Evolutionary conservation across 768 basidiomycete species (phyloP).

Genomic region (Trametes elegans): DNA sequence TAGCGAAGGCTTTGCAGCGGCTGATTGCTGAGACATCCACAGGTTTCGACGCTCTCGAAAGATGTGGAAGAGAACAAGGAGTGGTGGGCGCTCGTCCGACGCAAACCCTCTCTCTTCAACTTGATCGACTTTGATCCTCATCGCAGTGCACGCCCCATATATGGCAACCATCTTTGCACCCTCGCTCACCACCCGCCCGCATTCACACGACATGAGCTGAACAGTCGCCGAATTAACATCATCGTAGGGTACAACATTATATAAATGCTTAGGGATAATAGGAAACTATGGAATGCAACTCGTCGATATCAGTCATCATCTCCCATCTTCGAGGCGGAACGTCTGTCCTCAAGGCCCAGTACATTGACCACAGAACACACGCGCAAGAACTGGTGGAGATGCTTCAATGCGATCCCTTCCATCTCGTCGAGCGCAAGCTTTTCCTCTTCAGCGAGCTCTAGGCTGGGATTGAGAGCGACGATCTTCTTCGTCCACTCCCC

Average conservation of each 20-base stretch:
- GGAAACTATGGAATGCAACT: not conserved
- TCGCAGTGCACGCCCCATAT: too few species aligned
- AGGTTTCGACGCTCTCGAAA: conserved; percentile 40
- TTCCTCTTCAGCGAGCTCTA: conserved; percentile 5
- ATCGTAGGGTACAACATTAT: not conserved
- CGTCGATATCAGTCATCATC: too few species aligned
- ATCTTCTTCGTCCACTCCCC: conserved; percentile 29
- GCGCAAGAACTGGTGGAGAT: conserved; percentile 19
- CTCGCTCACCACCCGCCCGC: not conserved
- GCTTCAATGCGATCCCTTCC: conserved; percentile 12
- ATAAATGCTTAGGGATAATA: not conserved
- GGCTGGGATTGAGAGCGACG: conserved; percentile 6
- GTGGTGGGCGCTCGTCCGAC: too few species aligned
- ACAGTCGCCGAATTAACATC: not conserved
- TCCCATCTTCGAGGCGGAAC: too few species aligned
- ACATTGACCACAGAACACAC: conserved; percentile 19
- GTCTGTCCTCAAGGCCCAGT: not conserved
- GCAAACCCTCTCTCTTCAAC: too few species aligned
- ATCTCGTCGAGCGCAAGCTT: conserved; percentile 2
- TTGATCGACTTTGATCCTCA: conserved; percentile 10
- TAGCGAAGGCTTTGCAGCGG: conserved; percentile 83
- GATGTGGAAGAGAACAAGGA: conserved; percentile 26
- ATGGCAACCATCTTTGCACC: conserved; percentile 7
- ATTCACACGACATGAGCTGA: not conserved
- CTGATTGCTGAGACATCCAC: conserved; percentile 93